These are phyloP conservation scores for Geosiphon pyriformis DNA, from an alignment of 192 early-diverging fungal species.

Conservation along the genomic window DNA sequence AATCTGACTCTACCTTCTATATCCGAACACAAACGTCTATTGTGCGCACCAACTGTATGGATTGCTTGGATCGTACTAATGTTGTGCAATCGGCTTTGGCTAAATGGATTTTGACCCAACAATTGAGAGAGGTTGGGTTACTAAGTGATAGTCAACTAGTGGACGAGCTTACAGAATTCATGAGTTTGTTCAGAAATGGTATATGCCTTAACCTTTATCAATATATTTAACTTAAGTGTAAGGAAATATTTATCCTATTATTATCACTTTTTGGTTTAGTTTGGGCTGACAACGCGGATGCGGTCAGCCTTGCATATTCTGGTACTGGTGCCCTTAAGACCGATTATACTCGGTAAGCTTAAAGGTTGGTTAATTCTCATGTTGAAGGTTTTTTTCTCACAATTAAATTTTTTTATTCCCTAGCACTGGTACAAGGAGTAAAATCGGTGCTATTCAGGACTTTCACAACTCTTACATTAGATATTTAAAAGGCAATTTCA, in stretches of 20 bases:
- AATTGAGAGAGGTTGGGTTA: slow-evolving; percentile 66
- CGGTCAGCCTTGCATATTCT: slow-evolving; percentile 82
- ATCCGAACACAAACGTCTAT: slow-evolving; percentile 68
- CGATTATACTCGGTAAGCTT: slow-evolving; percentile 78
- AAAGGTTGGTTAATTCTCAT: not conserved
- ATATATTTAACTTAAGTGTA: not conserved
- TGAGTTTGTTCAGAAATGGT: slow-evolving; percentile 76
- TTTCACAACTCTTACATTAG: slow-evolving; percentile 73
- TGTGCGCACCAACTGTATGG: slow-evolving; percentile 97
- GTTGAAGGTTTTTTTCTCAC: not conserved
- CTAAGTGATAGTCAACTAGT: slow-evolving; percentile 57
- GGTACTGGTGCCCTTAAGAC: slow-evolving; percentile 98
- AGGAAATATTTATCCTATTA: not conserved
- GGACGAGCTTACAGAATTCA: slow-evolving; percentile 61
- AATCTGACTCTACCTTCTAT: slow-evolving; percentile 28
- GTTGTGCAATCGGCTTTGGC: slow-evolving; percentile 94
- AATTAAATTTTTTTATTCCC: not conserved
- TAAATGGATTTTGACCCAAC: slow-evolving; percentile 59
- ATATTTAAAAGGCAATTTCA: slow-evolving; percentile 92
- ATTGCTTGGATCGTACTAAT: slow-evolving; percentile 98
- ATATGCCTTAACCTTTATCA: slow-evolving; percentile 13
- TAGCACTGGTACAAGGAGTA: slow-evolving; percentile 86
- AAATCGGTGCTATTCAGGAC: slow-evolving; percentile 77
- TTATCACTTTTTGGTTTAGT: slow-evolving; percentile 42
- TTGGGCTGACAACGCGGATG: slow-evolving; percentile 99